phyloP scores from a whole-genome alignment of 768 basidiomycete species.

The Leucocoprinus birnbaumii region DNA sequence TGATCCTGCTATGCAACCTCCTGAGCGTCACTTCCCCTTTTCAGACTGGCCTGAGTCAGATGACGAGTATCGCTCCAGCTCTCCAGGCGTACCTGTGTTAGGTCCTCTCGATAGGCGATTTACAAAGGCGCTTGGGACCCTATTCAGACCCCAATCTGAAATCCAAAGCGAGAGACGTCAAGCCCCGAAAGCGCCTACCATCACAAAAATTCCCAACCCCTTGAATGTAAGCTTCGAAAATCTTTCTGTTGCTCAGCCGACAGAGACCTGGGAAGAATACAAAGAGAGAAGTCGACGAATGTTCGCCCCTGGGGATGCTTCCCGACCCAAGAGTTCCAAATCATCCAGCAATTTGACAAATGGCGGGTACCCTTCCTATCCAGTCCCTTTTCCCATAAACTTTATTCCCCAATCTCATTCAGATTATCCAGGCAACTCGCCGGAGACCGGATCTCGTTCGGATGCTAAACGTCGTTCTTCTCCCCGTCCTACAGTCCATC shows the following conservation, averaged over 20 bases:
- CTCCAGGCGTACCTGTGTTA: neutral
- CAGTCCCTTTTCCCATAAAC: conserved; percentile 6
- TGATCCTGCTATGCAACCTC: conserved; percentile 43
- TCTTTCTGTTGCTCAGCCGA: neutral
- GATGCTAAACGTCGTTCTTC: neutral
- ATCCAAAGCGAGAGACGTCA: neutral
- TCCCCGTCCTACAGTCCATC: conserved; percentile 5
- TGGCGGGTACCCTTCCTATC: conserved; percentile 7
- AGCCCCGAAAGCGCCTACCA: neutral
- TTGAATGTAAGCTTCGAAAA: conserved; percentile 1
- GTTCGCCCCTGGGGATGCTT: conserved; percentile 9
- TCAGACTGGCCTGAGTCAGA: too few relatives aligned
- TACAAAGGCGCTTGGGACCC: too few relatives aligned
- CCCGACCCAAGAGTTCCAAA: conserved; percentile 2
- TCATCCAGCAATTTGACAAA: neutral
- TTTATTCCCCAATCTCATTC: conserved; percentile 1
- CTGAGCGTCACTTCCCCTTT: too few relatives aligned
- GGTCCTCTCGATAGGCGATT: too few relatives aligned
- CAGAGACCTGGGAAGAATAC: conserved; percentile 12
- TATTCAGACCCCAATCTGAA: conserved; percentile 14
- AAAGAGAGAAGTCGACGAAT: conserved; percentile 16
- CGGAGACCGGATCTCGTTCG: neutral
- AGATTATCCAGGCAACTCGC: neutral
- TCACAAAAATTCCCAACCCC: neutral
- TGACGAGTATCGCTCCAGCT: neutral